Evolutionary conservation across 768 basidiomycete genomes (phyloP), one percentile per base, ranked within the genome.

Genomic region (Botryobasidium botryosum): DNA sequence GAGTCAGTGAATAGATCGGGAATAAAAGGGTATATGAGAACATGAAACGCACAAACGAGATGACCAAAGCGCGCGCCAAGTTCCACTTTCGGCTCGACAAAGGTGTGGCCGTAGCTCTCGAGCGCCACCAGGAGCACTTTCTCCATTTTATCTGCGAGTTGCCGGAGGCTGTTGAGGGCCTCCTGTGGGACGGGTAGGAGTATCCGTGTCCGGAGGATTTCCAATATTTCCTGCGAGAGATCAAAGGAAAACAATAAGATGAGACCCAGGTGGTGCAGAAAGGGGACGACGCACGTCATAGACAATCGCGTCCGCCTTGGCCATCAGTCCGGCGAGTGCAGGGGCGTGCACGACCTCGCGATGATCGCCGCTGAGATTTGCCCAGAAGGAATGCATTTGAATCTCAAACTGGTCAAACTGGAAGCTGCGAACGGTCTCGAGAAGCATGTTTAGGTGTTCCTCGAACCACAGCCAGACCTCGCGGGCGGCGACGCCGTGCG

Each of bases 381-480:
- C 69, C 88, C 88, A 92, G 64, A 91, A 92, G 8, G 77, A 72
- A 38, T 86, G 74, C 35, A 88, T 62, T 55, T 85, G 74, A 64
- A 86, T 73, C 60, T 91, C 86, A 55, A 88, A 88, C 60, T 86
- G 81, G 61, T 91, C 87, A 53, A 87, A 83, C 31, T 84, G 71
- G 65, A 79, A 81, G 15, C 72, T 64, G 44, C 81, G 67, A 35
- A 87, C 74, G 53, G 73, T 78, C 52, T 86, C 82, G 26, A 88
- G 63, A 38, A 91, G 68, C 1, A 77, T 66, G 61, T 91, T 85
- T 49, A 88, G 68, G 64, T 92, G 88, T 46, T 86, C 80, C 59
- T 83, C 79, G 68, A 92, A 92, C 78, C 83, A 85, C 25, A 68
- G 71, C 88, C 88, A 92, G 5, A 86, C 81, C 59, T 85, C 83